Percentiles rank a stretch among this genome's conserved stretches.
These are phyloP conservation scores for Aurantiochytrium sp. DNA, from an alignment of 108 stramenopile genomes.

Conservation along the genomic window DNA sequence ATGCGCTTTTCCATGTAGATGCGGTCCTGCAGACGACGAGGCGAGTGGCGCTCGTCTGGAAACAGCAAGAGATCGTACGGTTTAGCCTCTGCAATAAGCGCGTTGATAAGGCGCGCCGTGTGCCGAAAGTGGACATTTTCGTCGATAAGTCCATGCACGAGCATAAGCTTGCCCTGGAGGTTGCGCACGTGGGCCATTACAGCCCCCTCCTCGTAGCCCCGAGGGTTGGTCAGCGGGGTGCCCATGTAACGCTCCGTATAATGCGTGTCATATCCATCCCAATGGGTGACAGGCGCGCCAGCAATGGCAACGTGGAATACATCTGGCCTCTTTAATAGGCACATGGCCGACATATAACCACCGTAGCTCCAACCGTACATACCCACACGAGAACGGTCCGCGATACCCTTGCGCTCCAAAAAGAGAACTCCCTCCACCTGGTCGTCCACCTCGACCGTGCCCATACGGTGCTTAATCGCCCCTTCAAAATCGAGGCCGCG, in stretches of 20 bases:
- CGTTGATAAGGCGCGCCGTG: conserved; percentile 75
- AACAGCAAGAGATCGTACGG: conserved; percentile 81
- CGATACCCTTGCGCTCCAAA: conserved; percentile 55
- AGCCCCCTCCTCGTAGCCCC: conserved; percentile 63
- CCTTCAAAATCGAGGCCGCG: conserved; percentile 79
- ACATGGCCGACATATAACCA: conserved; percentile 83
- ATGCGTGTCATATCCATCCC: conserved; percentile 91
- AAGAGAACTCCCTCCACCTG: conserved; percentile 72
- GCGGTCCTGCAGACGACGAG: conserved; percentile 68
- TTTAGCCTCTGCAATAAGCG: conserved; percentile 69
- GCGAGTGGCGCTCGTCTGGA: conserved; percentile 83
- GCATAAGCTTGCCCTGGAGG: conserved; percentile 68
- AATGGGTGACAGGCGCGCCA: conserved; percentile 86
- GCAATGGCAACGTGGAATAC: conserved; percentile 74
- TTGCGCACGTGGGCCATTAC: conserved; percentile 67
- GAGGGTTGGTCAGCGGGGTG: conserved; percentile 59
- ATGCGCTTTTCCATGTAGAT: conserved; percentile 74
- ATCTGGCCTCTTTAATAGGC: conserved; percentile 67
- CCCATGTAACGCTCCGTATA: conserved; percentile 95
- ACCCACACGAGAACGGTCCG: conserved; percentile 70
- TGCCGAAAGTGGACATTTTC: conserved; percentile 94
- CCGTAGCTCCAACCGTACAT: conserved; percentile 93
- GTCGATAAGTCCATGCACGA: conserved; percentile 87
- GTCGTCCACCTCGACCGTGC: conserved; percentile 76
- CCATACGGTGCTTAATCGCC: conserved; percentile 61